Conservation (phyloP, 2,329 filamentous ascomycete species). For the Nigrospora oryzae region DNA sequence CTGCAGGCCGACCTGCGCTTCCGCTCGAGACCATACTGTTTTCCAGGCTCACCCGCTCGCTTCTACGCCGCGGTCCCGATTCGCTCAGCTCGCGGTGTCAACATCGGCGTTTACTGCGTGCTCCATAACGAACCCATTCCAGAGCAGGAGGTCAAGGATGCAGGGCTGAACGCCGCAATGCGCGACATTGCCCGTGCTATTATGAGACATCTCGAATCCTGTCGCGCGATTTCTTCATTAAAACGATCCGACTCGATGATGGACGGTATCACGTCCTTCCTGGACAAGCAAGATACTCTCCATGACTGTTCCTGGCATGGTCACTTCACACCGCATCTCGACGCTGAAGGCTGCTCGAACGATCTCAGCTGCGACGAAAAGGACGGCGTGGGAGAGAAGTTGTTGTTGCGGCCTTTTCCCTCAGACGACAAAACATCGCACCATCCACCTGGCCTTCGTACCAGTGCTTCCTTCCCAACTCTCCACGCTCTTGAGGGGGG, state of each 20-base stretch:
- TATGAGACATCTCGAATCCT: constrained; percentile 5
- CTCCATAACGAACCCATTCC: constrained; percentile 1
- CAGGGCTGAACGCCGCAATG: neutral
- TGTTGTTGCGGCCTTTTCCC: no score
- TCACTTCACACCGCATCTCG: constrained; percentile 2
- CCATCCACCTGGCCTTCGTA: no score
- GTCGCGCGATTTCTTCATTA: neutral
- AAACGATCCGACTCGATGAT: constrained; percentile 8
- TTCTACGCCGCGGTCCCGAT: constrained; percentile 9
- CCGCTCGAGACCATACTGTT: constrained; percentile 10
- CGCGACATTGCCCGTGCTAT: neutral
- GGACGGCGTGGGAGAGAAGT: neutral
- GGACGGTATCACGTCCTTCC: constrained; percentile 7
- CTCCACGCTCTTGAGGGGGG: no score
- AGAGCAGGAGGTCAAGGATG: neutral
- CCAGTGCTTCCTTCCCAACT: no score
- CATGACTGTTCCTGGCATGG: no score
- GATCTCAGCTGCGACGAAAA: constrained; percentile 9
- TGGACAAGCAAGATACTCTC: constrained; percentile 7
- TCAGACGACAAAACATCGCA: neutral
- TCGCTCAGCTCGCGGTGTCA: constrained; percentile 3
- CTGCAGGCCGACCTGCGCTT: constrained; percentile 21
- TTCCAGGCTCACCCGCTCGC: neutral
- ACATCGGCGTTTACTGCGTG: constrained; percentile 8
- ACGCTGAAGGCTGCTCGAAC: constrained; percentile 8